phyloP scores from a whole-genome alignment of 768 basidiomycete genomes.

The Suillus fuscotomentosus region DNA sequence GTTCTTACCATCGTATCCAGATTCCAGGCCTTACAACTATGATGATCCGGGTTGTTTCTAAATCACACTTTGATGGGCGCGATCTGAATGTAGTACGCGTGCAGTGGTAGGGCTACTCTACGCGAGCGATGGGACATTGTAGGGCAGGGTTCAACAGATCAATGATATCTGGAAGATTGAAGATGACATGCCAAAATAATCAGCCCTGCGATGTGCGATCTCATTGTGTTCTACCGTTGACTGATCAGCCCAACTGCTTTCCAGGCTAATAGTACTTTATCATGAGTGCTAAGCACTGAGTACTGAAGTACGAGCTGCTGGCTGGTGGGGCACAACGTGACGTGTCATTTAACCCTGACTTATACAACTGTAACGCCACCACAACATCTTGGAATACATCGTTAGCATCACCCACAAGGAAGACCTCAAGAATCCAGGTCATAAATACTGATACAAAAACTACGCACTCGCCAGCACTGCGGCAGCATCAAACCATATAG shows the following conservation, averaged over 20 bases:
- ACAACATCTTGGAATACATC: not conserved
- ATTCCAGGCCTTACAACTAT: not conserved
- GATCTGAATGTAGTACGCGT: not conserved
- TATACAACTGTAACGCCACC: not conserved
- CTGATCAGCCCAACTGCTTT: not conserved
- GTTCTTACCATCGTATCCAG: not conserved
- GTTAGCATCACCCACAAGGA: not conserved
- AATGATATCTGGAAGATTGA: not conserved
- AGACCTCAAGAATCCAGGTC: not conserved
- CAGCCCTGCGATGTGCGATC: not conserved
- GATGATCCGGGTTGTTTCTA: not conserved
- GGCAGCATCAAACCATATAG: not conserved
- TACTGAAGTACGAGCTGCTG: not conserved
- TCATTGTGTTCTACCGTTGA: not conserved
- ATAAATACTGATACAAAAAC: slow-evolving; percentile 5
- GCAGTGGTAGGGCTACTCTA: not conserved
- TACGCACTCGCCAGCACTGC: slow-evolving; percentile 16
- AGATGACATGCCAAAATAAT: not conserved
- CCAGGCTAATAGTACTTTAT: not conserved
- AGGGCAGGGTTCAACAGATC: not conserved
- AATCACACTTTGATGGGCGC: not conserved
- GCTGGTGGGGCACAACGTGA: not conserved
- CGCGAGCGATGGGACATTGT: not conserved
- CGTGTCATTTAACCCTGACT: not conserved
- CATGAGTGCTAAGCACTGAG: not conserved